Evolutionary conservation across 768 basidiomycete species (phyloP), one percentile per base, ranked within the genome.

Genomic region (Clitopilus passeckerianus): DNA sequence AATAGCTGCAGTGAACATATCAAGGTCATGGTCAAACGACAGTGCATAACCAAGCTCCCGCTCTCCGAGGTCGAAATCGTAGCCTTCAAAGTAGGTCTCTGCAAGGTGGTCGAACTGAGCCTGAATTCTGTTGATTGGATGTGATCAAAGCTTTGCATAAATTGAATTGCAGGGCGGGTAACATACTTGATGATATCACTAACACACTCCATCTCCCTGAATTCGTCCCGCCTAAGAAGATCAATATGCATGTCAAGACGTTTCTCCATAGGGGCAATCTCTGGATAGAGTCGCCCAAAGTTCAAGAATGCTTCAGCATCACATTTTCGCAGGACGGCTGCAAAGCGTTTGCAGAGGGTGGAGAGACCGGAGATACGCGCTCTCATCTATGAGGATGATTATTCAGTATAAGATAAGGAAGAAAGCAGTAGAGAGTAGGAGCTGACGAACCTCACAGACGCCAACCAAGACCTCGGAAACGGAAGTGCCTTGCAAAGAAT

Each of bases 61-160:
- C 73, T 98, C 96, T 10, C 88, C 93, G 23, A 96, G 73, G 70
- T 98, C 97, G 56, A 87, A 83, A n/a, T 92, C 89, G 63, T 87
- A 89, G 16, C 83, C 85, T 58, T 78, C 80, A 67, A 98, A 94
- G 71, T 95, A 91, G 0, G 90, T 86, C 66, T 93, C 92, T 0
- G 90, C 86, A 2, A 98, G 80, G 69, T 98, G 95, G 58, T 96
- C 93, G 64, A 96, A 94, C 69, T 97, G 94, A 0, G 91, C 87
- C 64, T 95, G 86, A 71, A 98, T 87, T 75, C 95, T 97, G 65
- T 10, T 30, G 20, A 15, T n/a, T 2, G 35, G n/a, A 18, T 18
- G 12, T 20, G 20, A 23, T 20, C 46, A 22, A 18, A 50, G n/a
- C 20, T 23, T 16, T 18, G n/a, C 10, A 12, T 20, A 20, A 20